These are phyloP conservation scores for Schizophyllum commune DNA, from an alignment of 1,284 basidiomycete genomes.

Conservation along the genomic window DNA sequence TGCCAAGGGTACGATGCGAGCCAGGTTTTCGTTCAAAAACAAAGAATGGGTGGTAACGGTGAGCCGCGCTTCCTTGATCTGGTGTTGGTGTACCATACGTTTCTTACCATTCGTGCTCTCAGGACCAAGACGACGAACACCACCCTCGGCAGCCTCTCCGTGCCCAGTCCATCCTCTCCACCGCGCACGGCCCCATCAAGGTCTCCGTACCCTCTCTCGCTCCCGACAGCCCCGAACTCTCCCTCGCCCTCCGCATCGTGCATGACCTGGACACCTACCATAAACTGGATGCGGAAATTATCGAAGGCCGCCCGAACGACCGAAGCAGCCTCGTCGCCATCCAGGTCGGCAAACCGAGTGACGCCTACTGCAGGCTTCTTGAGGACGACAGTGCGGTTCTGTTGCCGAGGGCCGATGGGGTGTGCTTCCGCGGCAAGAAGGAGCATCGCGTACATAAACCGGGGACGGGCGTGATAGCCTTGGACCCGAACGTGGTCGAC, in stretches of 20 bases:
- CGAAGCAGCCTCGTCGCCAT: slow-evolving; percentile 55
- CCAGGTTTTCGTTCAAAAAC: too few species aligned
- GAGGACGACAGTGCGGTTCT: slow-evolving; percentile 20
- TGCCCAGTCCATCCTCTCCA: slow-evolving; percentile 55
- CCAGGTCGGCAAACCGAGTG: slow-evolving; percentile 25
- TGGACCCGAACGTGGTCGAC: slow-evolving; percentile 35
- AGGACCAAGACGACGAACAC: too few species aligned
- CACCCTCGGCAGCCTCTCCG: slow-evolving; percentile 20
- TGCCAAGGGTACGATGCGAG: too few species aligned
- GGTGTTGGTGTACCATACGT: too few species aligned
- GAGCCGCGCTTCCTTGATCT: background rate
- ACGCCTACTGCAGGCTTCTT: slow-evolving; percentile 17
- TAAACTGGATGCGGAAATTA: slow-evolving; percentile 57
- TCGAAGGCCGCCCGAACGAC: slow-evolving; percentile 30
- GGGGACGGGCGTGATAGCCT: background rate
- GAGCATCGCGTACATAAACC: background rate
- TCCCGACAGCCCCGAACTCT: slow-evolving; percentile 26
- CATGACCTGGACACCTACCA: slow-evolving; percentile 66
- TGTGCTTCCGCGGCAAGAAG: background rate
- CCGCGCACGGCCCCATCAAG: slow-evolving; percentile 35
- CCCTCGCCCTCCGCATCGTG: slow-evolving; percentile 55
- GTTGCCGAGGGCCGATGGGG: slow-evolving; percentile 19
- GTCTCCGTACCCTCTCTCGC: slow-evolving; percentile 40
- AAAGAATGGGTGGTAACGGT: background rate
- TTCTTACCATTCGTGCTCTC: too few species aligned